Evolutionary conservation across 2,329 filamentous ascomycete genomes (phyloP).

Genomic region (Sporothrix humicola): DNA sequence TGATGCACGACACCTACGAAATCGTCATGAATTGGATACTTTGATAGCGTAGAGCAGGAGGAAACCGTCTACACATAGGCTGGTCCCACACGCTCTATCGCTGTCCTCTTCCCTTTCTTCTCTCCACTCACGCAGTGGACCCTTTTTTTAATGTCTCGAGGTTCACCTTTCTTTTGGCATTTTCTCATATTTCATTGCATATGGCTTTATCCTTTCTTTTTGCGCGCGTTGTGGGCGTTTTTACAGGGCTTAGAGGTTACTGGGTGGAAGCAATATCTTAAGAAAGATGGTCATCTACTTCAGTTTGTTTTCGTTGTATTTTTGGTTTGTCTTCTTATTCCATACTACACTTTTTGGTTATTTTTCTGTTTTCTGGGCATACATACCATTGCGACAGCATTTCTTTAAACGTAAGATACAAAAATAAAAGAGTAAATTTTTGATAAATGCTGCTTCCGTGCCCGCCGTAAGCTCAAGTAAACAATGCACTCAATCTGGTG

Average conservation of each 20-base stretch:
- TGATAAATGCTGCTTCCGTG: neutral
- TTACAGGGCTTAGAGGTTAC: slow-evolving; percentile 16
- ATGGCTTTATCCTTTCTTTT: neutral
- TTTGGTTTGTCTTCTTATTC: neutral
- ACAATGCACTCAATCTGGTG: neutral
- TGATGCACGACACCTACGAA: neutral
- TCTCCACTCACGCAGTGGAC: neutral
- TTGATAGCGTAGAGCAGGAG: too few relatives aligned
- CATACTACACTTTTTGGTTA: neutral
- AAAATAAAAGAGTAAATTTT: neutral
- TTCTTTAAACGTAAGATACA: neutral
- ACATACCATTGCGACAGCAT: slow-evolving; percentile 10
- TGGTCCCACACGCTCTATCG: neutral
- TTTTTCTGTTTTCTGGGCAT: slow-evolving; percentile 1
- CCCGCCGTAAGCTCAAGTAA: neutral
- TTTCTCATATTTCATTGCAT: neutral
- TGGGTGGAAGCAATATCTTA: slow-evolving; percentile 22
- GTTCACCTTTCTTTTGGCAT: neutral
- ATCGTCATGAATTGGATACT: neutral
- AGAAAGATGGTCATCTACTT: slow-evolving; percentile 12
- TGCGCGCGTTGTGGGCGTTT: slow-evolving; percentile 17
- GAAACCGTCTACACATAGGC: too few relatives aligned
- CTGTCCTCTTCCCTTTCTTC: neutral
- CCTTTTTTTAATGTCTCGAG: neutral
- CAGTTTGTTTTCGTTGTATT: neutral